Base-by-base conservation (phyloP, 1,284 basidiomycete species). In the Ceratobasidium theobromae region DNA sequence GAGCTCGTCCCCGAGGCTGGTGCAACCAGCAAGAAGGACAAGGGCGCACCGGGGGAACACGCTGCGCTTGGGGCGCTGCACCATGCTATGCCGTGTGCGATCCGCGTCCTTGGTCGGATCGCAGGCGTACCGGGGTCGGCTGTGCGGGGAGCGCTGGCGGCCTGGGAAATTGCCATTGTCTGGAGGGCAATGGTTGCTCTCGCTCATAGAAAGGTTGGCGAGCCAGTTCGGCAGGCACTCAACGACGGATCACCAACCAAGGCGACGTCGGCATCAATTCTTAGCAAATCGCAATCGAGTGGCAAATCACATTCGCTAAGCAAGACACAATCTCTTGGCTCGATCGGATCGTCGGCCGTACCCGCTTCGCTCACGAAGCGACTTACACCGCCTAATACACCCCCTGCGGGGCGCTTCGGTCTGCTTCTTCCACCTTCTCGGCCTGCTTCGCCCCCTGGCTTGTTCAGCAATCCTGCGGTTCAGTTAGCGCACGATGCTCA, bases 121-220 rank as follows among this genome's bases (percentile, higher is more conserved):
- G 82, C 83, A 12, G 21, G 41, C 35, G 53, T 68, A 5, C 75
- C 78, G 3, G 80, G 82, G 4, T 73, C 78, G 12, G 73, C 80
- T 2, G 81, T 85, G 0, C 85, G 91, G 70, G 77, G 81, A 16
- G 75, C 79, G 0, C 78, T 91, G 23, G 87, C 88, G 0, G 82
- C 85, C 1, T 81, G 89, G 68, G 79, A 88, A 68, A 89, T 91
- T 71, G 85, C 84, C 6, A 74, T 88, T 1, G 76, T 88, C 1
- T 91, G 89, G 89, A 82, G 82, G 12, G 84, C 82, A 3, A 79
- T 91, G 55, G 83, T 91, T 28, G 86, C 87, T 14, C 74, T 91
- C 23, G 80, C 86, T 14, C 80, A 87, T 74, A 82, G 89, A 28
- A 79, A 81, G 4, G 75, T 77, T 41, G 51, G 35, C 16, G 46